Conservation (phyloP, 176 grass and related monocot species). For the Ampelocalamus luodianensis region DNA sequence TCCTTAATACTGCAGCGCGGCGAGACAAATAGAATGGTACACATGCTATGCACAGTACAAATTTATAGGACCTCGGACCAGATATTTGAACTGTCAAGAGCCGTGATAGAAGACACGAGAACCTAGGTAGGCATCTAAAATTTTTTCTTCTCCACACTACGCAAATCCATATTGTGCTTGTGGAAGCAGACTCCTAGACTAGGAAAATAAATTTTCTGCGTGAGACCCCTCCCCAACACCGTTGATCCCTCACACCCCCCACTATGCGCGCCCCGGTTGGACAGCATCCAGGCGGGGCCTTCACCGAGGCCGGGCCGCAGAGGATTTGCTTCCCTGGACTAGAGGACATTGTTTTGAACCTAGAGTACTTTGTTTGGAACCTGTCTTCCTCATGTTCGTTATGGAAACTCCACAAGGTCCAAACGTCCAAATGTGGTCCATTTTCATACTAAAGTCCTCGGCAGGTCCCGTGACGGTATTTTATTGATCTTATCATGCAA, state of each 20-base stretch:
- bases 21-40: neutral
- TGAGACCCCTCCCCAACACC: too few species aligned
- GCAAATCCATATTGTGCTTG: neutral
- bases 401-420: neutral
- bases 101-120: neutral
- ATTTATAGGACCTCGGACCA: neutral
- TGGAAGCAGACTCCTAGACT: neutral
- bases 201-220: too few species aligned
- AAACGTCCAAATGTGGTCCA: neutral
- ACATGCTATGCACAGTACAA: too few species aligned
- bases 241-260: too few species aligned
- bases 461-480: neutral
- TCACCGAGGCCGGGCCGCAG: too few species aligned
- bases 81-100: slow-evolving; percentile 8
- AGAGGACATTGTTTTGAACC: neutral
- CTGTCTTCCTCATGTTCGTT: neutral
- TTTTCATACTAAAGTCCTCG: neutral
- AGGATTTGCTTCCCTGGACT: too few species aligned
- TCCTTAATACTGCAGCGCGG: neutral
- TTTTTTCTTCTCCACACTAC: neutral
- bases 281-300: too few species aligned
- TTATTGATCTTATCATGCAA: neutral
- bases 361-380: neutral
- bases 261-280: too few species aligned
- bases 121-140: neutral